Evolutionary conservation across 257 asterid genomes (phyloP), one percentile per base, ranked within the genome.

Genomic region (Solanum habrochaites): DNA sequence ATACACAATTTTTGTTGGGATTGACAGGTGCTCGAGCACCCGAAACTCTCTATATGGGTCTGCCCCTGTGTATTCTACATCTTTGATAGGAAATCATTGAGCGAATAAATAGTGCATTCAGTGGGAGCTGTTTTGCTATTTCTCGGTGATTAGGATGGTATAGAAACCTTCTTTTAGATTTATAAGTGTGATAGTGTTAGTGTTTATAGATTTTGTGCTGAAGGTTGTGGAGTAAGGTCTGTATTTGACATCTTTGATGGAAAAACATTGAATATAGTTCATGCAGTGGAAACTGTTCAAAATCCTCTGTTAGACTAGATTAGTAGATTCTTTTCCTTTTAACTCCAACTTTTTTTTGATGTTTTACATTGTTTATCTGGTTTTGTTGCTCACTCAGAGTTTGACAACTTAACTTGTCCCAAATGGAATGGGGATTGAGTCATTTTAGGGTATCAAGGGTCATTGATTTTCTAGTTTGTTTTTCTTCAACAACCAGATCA

Each of bases 1-100:
- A 18, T 18, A 52, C 2, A 47, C 8, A 49, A 16, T 0, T 2
- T 5, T 49, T 16, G 9, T 49, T 0, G 10, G n/a, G 62, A 10
- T 18, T 23, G 2, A 52, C 2, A 0, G 62, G 64, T 56, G 25
- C 25, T 20, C 2, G 5, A 0, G 64, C 25, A 56, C 25, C 64
- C 11, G 5, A 56, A 56, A 56, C 64, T 56, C 64, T 56, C 64
- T 56, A 7, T 20, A 11, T 56, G 2, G 11, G 25, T 56, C 25
- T 1, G 25, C 64, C 1, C 0, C 25, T 20, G 64, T 56, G 64
- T 56, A 56, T 4, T 15, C 60, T 78, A 4, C 14, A 27, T 2
- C 35, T 43, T 75, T 75, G 58, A 13, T 42, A 52, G 60, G 4
- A 8, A 75, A 42, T 1, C 7, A 42, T 75, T 45, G 64, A 78